Evolutionary conservation across 768 basidiomycete genomes (phyloP), one percentile per base, ranked within the genome.

Genomic region (Hemileccinum rubropunctum): DNA sequence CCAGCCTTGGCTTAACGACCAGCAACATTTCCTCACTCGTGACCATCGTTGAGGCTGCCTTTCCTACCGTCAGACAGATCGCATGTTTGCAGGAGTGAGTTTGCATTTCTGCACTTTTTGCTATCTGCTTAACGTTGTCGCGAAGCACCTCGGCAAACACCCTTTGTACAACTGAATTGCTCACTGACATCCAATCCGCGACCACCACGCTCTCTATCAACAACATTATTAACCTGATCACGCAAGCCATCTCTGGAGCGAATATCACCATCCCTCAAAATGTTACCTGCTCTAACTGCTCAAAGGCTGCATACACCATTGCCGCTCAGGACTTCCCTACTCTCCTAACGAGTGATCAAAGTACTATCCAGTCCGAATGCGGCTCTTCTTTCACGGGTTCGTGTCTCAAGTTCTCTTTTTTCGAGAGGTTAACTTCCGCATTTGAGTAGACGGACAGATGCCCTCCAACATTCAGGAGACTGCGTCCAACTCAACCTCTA

Each of bases 51-150:
- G 72, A 87, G 59, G 56, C 60, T 38, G 74, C 63, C 28, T 91
- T 86, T 63, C 83, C 86, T 2, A 71, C 76, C 2, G 71, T 72
- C 4, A 74, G 86, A 45, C 63, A 83, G 53, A 59, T 83, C 8
- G 62, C 69, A 10, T 91, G 88, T 63, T 67, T 89, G 58, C 75
- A 82, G 50, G 77, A 87, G 88, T 89, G 60, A 53, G 83, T 75
- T 12, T 21, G 20, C 20, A 5, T 40, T 41, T 41, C 17, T 14
- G 5, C 15, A 2, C 13, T 20, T 13, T 26, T 21, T 6, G 11
- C 32, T 6, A 1, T 36, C 38, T 2, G 43, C 33, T 48, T 15
- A 40, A 50, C 11, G 8, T 30, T 27, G 42, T 51, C 13, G 26
- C 35, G 42, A 54, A 71, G 71, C 53, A 68, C 73, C 34, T 61